Base-by-base conservation (phyloP, 257 asterid genomes). In the Orobanche coerulescens region DNA sequence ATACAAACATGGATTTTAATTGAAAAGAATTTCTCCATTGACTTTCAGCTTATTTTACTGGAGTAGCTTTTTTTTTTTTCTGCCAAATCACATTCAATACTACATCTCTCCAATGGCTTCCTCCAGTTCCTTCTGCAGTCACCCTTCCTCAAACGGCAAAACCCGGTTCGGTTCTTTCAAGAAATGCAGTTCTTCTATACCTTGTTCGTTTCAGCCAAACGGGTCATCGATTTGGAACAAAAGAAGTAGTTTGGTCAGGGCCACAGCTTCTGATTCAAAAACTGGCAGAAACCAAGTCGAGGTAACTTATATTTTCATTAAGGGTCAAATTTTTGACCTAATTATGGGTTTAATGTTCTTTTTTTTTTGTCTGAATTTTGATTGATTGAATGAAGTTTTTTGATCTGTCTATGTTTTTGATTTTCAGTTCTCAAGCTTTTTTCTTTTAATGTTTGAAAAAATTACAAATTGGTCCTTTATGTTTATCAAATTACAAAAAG, bases 201-300 rank as follows among this genome's bases (percentile, higher is more conserved):
- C 81, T 22, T 73, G 79, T 66, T 71, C 86, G 26, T 62, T 42
- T 36, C 64, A 71, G 64, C 75, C 82, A 48, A 12, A 49, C 24
- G 78, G 76, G 47, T 44, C 68, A 39, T 58, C 48, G 31, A 58
- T 33, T 28, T 71, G 65, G 50, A 69, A 30, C 9, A 56, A 57
- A 43, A 75, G 66, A n/a, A 39, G 36, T 63, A 73, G 47, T 65
- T 66, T 50, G 43, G 69, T 82, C 69, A 80, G 70, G 73, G 80
- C 79, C 58, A 52, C 70, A 43, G 79, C 83, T 76, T 67, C 85
- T 30, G 87, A 78, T 64, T 75, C 84, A 15, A 69, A 19, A 70
- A 74, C 72, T 46, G 79, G 73, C 52, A 64, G 53, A 57, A 81
- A 67, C 66, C 81, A 79, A 81, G 75, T 77, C 15, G 86, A 80